Percentiles rank a stretch among this genome's conserved stretches.
phyloP scores from a whole-genome alignment of 495 filamentous ascomycete genomes.

The Neurospora terricola region DNA sequence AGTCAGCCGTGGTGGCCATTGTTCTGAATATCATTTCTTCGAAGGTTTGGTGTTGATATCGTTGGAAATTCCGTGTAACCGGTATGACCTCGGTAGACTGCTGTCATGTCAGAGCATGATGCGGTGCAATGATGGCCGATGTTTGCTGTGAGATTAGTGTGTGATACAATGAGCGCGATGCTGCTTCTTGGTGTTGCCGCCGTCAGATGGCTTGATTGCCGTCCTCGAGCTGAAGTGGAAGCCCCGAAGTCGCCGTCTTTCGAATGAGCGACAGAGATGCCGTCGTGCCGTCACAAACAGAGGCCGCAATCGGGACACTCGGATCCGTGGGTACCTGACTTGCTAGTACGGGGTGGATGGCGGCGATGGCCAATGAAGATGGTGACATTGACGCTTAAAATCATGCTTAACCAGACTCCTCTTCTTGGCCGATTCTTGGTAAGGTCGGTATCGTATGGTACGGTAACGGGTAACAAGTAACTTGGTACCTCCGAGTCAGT shows the following conservation, averaged over 20 bases:
- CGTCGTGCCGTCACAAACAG: not conserved
- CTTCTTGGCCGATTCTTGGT: not conserved
- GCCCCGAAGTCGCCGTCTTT: not conserved
- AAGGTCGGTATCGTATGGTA: not conserved
- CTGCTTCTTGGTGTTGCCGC: not conserved
- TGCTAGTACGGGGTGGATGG: not conserved
- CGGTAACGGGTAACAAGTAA: not conserved
- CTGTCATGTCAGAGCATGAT: not conserved
- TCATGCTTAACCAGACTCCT: conserved; percentile 36
- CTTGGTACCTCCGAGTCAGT: not conserved
- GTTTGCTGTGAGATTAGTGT: not conserved
- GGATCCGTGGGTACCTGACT: not conserved
- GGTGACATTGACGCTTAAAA: conserved; percentile 32
- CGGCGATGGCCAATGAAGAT: not conserved
- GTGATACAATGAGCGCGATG: not conserved
- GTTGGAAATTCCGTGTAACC: not conserved
- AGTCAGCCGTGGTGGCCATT: not conserved
- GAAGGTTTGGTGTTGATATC: not conserved
- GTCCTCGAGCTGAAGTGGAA: not conserved
- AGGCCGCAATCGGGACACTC: not conserved
- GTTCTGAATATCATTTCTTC: not conserved
- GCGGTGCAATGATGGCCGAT: not conserved
- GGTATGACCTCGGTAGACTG: not conserved
- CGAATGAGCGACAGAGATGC: not conserved
- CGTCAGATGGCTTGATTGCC: not conserved